phyloP scores from a whole-genome alignment of 2,329 filamentous ascomycete genomes.

The Talaromyces pinophilus region DNA sequence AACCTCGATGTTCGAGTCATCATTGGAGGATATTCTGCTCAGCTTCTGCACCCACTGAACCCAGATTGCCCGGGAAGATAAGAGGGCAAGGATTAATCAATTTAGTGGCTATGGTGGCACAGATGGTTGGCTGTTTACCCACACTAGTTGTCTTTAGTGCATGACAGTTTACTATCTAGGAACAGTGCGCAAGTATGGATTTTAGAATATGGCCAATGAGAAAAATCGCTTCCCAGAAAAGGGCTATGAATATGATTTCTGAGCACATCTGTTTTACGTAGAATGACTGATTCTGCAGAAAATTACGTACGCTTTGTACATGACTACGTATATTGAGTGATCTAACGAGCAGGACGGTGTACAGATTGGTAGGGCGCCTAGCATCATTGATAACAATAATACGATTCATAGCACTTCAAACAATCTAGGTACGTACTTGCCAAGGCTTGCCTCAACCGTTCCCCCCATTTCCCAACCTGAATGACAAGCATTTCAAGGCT shows the following conservation, averaged over 20 bases:
- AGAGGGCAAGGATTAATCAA: neutral
- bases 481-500: neutral
- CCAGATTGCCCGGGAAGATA: constrained; percentile 6
- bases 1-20: neutral
- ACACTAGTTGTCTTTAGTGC: constrained; percentile 4
- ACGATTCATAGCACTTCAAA: neutral
- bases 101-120: neutral
- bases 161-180: neutral
- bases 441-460: neutral
- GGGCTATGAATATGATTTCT: neutral
- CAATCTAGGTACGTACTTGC: neutral
- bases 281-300: neutral
- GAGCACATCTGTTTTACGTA: neutral
- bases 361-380: neutral
- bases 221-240: neutral
- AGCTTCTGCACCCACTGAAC: constrained; percentile 8
- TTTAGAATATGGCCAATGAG: neutral
- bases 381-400: neutral
- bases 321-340: neutral
- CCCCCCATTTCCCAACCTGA: neutral
- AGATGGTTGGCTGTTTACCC: constrained; percentile 2
- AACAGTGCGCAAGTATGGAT: neutral
- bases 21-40: constrained; percentile 6
- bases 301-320: neutral
- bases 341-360: neutral